A percentile compares a stretch with the other conserved stretches of the same genome.
Conservation (phyloP, 2,329 filamentous ascomycete species). For the Penicillium oxalicum region DNA sequence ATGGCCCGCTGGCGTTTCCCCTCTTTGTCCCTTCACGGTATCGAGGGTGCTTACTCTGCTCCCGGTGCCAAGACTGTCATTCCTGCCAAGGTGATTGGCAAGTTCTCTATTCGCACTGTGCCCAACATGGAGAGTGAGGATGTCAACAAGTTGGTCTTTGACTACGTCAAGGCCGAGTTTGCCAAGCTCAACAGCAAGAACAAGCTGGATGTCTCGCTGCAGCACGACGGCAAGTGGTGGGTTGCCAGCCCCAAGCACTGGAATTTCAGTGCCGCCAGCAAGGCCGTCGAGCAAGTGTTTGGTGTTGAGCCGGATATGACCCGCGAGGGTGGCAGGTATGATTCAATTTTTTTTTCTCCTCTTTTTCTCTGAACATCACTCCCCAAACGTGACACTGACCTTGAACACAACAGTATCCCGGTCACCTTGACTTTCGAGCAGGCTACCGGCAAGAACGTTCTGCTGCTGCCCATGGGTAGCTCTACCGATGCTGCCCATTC, state of each 20-base stretch:
- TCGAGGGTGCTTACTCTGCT: conserved; percentile 90
- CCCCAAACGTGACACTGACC: conserved; percentile 16
- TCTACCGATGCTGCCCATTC: conserved; percentile 95
- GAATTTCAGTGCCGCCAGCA: conserved; percentile 93
- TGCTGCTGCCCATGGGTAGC: conserved; percentile 93
- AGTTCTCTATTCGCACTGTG: conserved; percentile 96
- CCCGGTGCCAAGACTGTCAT: conserved; percentile 98
- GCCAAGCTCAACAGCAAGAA: conserved; percentile 89
- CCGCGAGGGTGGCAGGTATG: conserved; percentile 82
- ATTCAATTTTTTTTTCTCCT: conserved; percentile 2
- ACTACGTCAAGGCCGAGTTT: conserved; percentile 77
- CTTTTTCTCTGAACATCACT: not conserved
- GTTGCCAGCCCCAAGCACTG: conserved; percentile 95
- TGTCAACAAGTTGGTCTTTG: conserved; percentile 79
- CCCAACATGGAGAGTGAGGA: conserved; percentile 92
- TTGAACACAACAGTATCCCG: conserved; percentile 64
- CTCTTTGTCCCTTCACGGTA: conserved; percentile 85
- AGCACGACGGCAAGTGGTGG: conserved; percentile 98
- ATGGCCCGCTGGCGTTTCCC: conserved; percentile 97
- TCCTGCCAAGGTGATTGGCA: conserved; percentile 93
- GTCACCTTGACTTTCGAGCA: conserved; percentile 96
- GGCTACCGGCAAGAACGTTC: conserved; percentile 94
- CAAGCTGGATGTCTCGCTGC: conserved; percentile 69
- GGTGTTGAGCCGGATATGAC: conserved; percentile 91
- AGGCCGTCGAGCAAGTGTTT: conserved; percentile 95